These are phyloP conservation scores for Geranium brycei DNA, from an alignment of 345 rosid genomes.

Conservation along the genomic window DNA sequence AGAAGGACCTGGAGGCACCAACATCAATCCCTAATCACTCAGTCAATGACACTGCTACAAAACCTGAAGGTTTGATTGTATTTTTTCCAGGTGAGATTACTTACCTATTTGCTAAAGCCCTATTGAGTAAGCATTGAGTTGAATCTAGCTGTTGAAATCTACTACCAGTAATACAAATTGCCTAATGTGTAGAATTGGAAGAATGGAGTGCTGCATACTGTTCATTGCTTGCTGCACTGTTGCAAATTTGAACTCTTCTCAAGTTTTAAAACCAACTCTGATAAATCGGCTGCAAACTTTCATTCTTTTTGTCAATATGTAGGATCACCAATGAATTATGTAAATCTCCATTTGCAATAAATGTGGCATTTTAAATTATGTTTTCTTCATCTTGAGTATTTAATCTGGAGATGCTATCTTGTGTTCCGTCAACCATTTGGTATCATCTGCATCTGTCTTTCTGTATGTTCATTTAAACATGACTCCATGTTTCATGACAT, in stretches of 20 bases:
- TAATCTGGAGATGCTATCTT: no score
- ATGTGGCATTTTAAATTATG: not conserved
- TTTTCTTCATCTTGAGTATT: no score
- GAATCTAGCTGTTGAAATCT: not conserved
- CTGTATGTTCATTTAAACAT: no score
- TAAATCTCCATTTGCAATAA: not conserved
- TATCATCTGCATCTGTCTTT: not conserved
- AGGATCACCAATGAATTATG: not conserved
- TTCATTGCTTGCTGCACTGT: not conserved
- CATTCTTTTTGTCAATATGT: no score
- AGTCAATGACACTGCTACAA: conserved; percentile 42
- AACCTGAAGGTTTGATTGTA: conserved; percentile 67
- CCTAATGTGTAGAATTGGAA: not conserved
- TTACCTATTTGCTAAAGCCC: not conserved
- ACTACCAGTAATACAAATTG: not conserved
- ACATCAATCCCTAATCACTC: conserved; percentile 36
- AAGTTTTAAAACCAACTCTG: not conserved
- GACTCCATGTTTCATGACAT: not conserved
- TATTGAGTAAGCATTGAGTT: no score
- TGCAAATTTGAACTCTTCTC: not conserved
- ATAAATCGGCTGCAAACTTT: not conserved
- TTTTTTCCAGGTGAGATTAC: conserved; percentile 75
- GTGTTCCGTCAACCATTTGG: not conserved
- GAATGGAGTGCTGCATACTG: not conserved
- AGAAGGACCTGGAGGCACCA: conserved; percentile 29